Evolutionary conservation across 2,329 filamentous ascomycete genomes (phyloP), one percentile per base, ranked within the genome.

Genomic region (Trichoderma simmonsii): DNA sequence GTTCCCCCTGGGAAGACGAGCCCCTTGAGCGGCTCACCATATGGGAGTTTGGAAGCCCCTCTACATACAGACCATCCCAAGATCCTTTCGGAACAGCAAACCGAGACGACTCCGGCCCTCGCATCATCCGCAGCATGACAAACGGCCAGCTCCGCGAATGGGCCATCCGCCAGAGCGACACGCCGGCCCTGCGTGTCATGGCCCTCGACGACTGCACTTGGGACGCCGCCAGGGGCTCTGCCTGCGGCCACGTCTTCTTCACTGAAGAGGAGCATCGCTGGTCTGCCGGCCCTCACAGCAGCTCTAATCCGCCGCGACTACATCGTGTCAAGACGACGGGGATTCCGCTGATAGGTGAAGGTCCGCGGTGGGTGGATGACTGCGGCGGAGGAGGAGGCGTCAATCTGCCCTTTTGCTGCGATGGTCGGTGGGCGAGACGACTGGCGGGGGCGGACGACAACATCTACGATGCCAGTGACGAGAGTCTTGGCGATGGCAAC

Each of bases 21-120:
- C 88, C 88, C 0, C 84, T 88, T 18, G 89, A 91, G 77, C 84
- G 85, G 39, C 80, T 91, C 32, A 85, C 84, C 18, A 81, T 91
- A 11, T 91, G 88, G 88, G 86, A 91, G 70, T 87, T 91, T 51
- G 85, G 85, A 3, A 79, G 80, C 0, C 80, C 84, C 2, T 86
- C 85, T 5, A 51, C 79, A 0, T 87, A 88, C 76, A 82, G 82
- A 4, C 86, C 87, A 15, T 88, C 86, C 1, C 75, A 83, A 30
- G 86, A 89, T 75, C 85, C 85, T 0, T 80, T 80, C 0, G 83
- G 84, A 1, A 78, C 77, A 56, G 79, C 81, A 21, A 81, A 80
- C 3, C 78, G 80, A 4, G 79, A 80, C 26, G 64, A 3, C 3
- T 9, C 34, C 26, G 80, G 82, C 21, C 86, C 88, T 0, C 80